A percentile compares a stretch with the other conserved stretches of the same genome.
These are phyloP conservation scores for Russula emetica DNA, from an alignment of 768 basidiomycete genomes.

Conservation along the genomic window DNA sequence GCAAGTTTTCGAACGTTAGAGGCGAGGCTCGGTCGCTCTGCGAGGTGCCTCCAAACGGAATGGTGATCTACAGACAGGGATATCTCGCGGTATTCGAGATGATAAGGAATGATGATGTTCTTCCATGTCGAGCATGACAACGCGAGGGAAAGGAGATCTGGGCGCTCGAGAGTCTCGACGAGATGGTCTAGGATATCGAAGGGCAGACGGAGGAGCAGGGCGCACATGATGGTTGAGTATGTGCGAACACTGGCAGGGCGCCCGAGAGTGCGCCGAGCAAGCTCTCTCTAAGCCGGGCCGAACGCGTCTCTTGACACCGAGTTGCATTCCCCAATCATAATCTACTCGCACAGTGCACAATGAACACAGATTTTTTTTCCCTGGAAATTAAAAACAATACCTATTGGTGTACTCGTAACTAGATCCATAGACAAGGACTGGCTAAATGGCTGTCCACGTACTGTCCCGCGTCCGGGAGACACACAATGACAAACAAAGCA, in stretches of 20 bases:
- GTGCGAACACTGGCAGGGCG: neutral
- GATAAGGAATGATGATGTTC: conserved; percentile 23
- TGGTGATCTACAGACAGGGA: conserved; percentile 14
- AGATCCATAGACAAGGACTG: neutral
- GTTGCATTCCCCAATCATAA: neutral
- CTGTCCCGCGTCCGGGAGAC: neutral
- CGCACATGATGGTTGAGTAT: conserved; percentile 2
- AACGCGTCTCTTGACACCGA: neutral
- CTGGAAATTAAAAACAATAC: neutral
- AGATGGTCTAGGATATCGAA: conserved; percentile 17
- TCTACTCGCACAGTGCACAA: neutral
- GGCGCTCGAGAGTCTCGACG: conserved; percentile 12
- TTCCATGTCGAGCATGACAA: conserved; percentile 19
- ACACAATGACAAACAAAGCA: conserved; percentile 20
- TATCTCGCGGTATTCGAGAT: conserved; percentile 24
- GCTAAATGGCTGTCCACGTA: neutral
- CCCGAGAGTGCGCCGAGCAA: neutral
- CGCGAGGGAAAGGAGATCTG: conserved; percentile 21
- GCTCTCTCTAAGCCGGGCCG: neutral
- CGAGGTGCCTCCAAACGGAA: conserved; percentile 21
- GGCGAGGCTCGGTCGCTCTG: conserved; percentile 22
- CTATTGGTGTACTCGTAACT: neutral
- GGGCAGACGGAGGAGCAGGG: conserved; percentile 11
- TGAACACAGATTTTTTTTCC: neutral
- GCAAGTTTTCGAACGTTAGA: conserved; percentile 22